These are phyloP conservation scores for Centella asiatica DNA, from an alignment of 129 eudicot species.

Conservation along the genomic window DNA sequence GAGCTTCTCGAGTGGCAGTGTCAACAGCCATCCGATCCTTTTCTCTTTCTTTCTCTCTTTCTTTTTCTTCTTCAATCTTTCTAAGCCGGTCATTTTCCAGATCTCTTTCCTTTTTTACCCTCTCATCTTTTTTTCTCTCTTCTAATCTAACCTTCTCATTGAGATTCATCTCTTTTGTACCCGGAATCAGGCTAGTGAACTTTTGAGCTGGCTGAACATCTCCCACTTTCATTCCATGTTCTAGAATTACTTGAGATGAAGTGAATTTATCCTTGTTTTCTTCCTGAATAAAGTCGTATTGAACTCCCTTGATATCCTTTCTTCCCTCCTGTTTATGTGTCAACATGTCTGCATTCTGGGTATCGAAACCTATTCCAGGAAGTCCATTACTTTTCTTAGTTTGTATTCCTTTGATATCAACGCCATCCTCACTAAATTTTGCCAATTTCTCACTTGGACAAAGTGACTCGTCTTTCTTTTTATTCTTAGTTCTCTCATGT, in stretches of 20 bases:
- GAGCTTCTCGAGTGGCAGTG: slow-evolving; percentile 65
- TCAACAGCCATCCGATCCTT: slow-evolving; percentile 92
- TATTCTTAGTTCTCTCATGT: slow-evolving; percentile 15
- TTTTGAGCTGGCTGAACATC: slow-evolving; percentile 21
- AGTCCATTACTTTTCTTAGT: slow-evolving; percentile 16
- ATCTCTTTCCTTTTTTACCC: slow-evolving; percentile 38
- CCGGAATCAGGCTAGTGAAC: slow-evolving; percentile 20
- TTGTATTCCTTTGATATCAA: slow-evolving; percentile 16
- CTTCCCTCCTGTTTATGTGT: slow-evolving; percentile 13
- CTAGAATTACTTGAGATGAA: slow-evolving; percentile 21
- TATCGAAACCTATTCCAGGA: slow-evolving; percentile 13
- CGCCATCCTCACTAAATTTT: slow-evolving; percentile 18
- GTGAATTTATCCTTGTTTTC: slow-evolving; percentile 18
- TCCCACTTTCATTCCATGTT: slow-evolving; percentile 27
- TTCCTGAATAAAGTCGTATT: slow-evolving; percentile 15
- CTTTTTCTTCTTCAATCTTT: slow-evolving; percentile 78
- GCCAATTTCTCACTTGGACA: slow-evolving; percentile 7
- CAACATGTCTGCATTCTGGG: slow-evolving; percentile 14
- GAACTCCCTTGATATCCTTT: slow-evolving; percentile 14
- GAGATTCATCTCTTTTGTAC: slow-evolving; percentile 18
- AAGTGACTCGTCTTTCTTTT: slow-evolving; percentile 14
- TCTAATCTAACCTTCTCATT: slow-evolving; percentile 16
- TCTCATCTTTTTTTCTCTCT: slow-evolving; percentile 36
- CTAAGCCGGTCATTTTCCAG: slow-evolving; percentile 48
- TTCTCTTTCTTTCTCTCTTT: slow-evolving; percentile 89